phyloP scores from a whole-genome alignment of 306 rosid genomes.

The Pterocarpus macrocarpus region DNA sequence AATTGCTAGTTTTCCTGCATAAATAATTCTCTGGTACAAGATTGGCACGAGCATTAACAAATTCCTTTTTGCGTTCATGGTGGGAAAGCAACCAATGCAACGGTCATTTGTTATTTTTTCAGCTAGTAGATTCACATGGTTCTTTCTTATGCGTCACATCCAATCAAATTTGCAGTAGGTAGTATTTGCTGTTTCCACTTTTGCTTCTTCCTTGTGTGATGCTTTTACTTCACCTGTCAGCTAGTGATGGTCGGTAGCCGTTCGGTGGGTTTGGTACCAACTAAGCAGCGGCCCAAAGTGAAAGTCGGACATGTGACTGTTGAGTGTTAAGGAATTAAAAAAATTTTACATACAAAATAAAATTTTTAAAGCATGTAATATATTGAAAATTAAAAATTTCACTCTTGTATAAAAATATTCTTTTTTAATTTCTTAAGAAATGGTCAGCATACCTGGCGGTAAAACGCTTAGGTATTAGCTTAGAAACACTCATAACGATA shows the following conservation, averaged over 20 bases:
- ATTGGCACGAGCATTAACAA: neutral
- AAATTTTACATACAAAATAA: no score
- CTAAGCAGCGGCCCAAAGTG: neutral
- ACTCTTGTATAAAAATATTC: no score
- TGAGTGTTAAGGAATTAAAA: no score
- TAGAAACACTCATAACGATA: no score
- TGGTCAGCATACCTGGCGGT: no score
- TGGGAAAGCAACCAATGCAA: neutral
- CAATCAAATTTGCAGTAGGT: neutral
- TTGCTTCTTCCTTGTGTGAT: neutral
- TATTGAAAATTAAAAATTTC: no score
- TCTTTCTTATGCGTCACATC: no score
- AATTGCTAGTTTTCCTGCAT: constrained; percentile 7
- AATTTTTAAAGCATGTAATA: no score
- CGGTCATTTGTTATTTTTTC: neutral
- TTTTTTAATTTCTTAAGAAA: no score
- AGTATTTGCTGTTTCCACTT: neutral
- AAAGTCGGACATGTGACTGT: neutral
- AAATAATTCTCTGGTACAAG: neutral
- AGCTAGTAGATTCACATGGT: neutral
- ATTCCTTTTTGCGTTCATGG: neutral
- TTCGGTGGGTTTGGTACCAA: constrained; percentile 33
- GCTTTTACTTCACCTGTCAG: neutral
- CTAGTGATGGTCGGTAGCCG: neutral
- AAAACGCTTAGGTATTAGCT: no score